Conservation (phyloP, 148 eudicot genomes). For the Euryodendron excelsum region DNA sequence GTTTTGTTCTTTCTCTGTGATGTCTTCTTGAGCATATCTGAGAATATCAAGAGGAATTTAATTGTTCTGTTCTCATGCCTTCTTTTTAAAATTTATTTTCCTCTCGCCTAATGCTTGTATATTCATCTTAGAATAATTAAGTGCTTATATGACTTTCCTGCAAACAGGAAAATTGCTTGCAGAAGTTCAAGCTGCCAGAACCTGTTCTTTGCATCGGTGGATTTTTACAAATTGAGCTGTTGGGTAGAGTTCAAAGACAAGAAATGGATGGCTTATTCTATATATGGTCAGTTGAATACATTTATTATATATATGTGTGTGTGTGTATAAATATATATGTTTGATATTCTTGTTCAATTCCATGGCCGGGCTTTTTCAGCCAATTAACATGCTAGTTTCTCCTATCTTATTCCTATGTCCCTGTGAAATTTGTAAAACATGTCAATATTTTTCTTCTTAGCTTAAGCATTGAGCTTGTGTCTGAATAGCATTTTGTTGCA, state of each 20-base stretch:
- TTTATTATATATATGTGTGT: background rate
- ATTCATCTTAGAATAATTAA: background rate
- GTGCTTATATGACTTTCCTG: conserved; percentile 15
- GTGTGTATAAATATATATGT: background rate
- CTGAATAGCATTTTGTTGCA: too few relatives aligned
- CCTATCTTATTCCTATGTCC: too few relatives aligned
- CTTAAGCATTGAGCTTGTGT: too few relatives aligned
- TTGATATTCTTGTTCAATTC: background rate
- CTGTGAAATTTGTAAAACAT: too few relatives aligned
- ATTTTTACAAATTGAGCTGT: conserved; percentile 67
- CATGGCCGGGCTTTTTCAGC: too few relatives aligned
- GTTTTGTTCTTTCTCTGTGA: background rate
- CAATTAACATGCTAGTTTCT: too few relatives aligned
- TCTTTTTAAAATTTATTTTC: too few relatives aligned
- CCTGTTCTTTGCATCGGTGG: conserved; percentile 85
- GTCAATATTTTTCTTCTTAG: too few relatives aligned
- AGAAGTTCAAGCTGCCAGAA: conserved; percentile 71
- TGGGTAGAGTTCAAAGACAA: conserved; percentile 80
- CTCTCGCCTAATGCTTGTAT: background rate
- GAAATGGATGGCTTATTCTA: conserved; percentile 67
- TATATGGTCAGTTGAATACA: conserved; percentile 56
- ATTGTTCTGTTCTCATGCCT: too few relatives aligned
- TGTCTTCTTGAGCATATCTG: background rate
- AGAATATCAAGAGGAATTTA: too few relatives aligned
- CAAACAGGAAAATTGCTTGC: conserved; percentile 63